Evolutionary conservation across 208 protist genomes (phyloP).

Genomic region (Novymonas esmeraldas): DNA sequence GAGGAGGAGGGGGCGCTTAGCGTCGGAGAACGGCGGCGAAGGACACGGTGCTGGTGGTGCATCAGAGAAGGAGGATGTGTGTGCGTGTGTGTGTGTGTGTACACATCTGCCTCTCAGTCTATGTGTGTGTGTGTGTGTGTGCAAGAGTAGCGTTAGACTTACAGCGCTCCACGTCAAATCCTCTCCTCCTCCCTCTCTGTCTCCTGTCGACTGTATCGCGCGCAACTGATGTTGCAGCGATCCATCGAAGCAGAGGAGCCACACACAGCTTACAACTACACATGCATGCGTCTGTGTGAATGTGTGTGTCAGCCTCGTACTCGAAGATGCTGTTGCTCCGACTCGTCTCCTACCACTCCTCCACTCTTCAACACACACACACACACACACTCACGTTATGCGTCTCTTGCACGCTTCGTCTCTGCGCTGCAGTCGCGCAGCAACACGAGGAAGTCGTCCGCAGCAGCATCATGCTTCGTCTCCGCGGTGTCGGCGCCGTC

Average conservation of each 20-base stretch:
- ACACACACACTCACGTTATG: not conserved
- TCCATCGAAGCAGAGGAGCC: no score
- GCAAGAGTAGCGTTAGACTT: not conserved
- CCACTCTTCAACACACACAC: not conserved
- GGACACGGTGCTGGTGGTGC: not conserved
- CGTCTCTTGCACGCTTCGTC: not conserved
- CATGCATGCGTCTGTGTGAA: no score
- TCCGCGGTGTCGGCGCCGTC: constrained; percentile 10
- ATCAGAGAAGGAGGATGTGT: not conserved
- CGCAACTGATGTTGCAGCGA: no score
- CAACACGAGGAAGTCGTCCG: no score
- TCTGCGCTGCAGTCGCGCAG: not conserved
- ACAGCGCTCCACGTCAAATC: no score
- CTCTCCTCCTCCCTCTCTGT: no score
- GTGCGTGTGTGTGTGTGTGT: not conserved
- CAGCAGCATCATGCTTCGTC: constrained; percentile 18
- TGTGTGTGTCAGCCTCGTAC: no score
- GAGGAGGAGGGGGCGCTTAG: not conserved
- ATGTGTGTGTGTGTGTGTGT: not conserved
- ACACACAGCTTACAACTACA: no score
- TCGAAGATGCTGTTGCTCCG: no score
- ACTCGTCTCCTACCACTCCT: no score
- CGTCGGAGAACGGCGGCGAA: not conserved
- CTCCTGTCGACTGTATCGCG: no score
- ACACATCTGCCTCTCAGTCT: not conserved